Base-by-base conservation (phyloP, 169 alveolate species). In the Plasmodium billcollinsi region DNA sequence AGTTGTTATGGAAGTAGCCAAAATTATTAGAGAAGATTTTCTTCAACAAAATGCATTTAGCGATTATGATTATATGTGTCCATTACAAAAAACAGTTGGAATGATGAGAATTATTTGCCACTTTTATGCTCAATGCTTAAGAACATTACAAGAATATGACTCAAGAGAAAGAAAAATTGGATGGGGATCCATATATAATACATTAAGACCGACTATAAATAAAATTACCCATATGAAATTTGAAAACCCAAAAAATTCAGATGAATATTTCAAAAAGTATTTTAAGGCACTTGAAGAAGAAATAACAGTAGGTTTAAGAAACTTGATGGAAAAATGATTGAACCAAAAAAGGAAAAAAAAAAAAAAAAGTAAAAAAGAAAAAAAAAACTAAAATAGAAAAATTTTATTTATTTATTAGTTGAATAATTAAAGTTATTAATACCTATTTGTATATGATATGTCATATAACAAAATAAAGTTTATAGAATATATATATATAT, bases 41-140 rank as follows among this genome's bases (percentile, higher is more conserved):
- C 95, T 98, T 49, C 99, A 98, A 93, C 98, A 98, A 92, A 98
- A 98, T 92, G 99, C 99, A 43, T 98, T 97, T 96, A 97, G 99
- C n/a, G 97, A 96, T 90, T 98, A 97, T 93, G 99, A 98, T 93
- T 98, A 96, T 94, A 97, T 96, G 96, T 98, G 99, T 85, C 99
- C 99, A 33, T 94, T 98, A 54, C 95, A 95, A 83, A 95, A 98
- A 96, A 98, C 99, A 20, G 95, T 96, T 15, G 99, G 99, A 33
- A 98, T 98, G 99, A 98, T 98, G 99, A 97, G 94, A 91, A 94
- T 97, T 52, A 98, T 98, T 49, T 97, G 98, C 20, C 95, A 95
- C 89, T 97, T 97, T 95, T 97, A 96, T 93, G 99, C 98, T 45
- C 97, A 95, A 90, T 95, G 99, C 33, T 96, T 95, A 74, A 86